phyloP scores from a whole-genome alignment of 192 early-diverging fungal genomes.

The Lobosporangium transversale region DNA sequence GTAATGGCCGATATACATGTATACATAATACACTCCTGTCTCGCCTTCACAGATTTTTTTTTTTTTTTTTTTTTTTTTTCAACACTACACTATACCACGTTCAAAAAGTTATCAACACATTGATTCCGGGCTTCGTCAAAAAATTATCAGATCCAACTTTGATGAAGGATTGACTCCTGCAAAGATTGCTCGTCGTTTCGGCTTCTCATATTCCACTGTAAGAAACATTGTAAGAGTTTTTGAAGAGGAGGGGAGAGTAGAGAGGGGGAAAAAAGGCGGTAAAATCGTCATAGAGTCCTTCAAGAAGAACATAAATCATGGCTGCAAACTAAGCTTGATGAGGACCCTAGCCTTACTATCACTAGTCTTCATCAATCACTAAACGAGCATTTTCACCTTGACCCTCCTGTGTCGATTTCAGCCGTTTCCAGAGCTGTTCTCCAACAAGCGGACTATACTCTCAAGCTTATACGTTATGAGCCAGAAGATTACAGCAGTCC shows the following conservation, averaged over 20 bases:
- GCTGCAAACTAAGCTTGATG: no score
- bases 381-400: neutral
- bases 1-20: no score
- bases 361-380: neutral
- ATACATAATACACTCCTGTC: no score
- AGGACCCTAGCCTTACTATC: neutral
- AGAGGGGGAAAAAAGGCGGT: neutral
- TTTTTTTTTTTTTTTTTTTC: no score
- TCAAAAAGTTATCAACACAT: no score
- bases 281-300: neutral
- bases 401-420: neutral
- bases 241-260: neutral
- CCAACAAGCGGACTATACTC: conserved; percentile 7
- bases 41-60: no score
- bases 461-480: conserved; percentile 17
- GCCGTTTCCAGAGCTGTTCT: neutral
- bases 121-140: no score
- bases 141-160: no score
- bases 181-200: neutral
- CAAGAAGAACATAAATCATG: neutral
- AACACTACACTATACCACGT: no score
- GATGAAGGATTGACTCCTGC: no score
- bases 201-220: neutral
- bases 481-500: conserved; percentile 13
- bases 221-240: neutral